These are phyloP conservation scores for Boletellus sp. DNA, from an alignment of 768 basidiomycete genomes.

Conservation along the genomic window DNA sequence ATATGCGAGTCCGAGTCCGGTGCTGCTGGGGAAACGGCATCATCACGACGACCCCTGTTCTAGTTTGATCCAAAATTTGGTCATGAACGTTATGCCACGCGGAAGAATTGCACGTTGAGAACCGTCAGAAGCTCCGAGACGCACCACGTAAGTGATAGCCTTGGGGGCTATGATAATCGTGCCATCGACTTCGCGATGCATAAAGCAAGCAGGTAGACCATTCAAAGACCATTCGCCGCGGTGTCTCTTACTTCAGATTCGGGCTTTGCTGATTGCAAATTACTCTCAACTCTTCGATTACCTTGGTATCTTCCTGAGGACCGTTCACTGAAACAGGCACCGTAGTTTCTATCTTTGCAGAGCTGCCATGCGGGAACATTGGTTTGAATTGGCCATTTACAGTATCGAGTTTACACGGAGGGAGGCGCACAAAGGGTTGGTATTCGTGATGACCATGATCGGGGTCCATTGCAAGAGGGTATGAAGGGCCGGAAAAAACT, in stretches of 20 bases:
- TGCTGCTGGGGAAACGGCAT: constrained; percentile 2
- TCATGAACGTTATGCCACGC: constrained; percentile 5
- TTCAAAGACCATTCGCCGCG: constrained; percentile 23
- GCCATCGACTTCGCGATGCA: constrained; percentile 11
- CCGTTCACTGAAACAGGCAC: constrained; percentile 14
- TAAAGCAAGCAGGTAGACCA: constrained; percentile 3
- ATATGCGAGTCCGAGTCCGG: constrained; percentile 11
- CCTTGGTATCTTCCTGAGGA: constrained; percentile 9
- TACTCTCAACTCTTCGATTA: constrained; percentile 16
- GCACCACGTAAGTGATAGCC: constrained; percentile 26
- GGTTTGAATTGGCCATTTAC: constrained; percentile 18
- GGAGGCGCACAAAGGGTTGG: constrained; percentile 8
- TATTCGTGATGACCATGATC: constrained; percentile 14
- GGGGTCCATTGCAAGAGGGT: constrained; percentile 20
- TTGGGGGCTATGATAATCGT: constrained; percentile 18
- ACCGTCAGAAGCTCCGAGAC: constrained; percentile 6
- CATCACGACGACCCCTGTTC: constrained; percentile 12
- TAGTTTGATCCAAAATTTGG: not conserved
- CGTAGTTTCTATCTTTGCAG: constrained; percentile 4
- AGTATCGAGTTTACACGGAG: constrained; percentile 5
- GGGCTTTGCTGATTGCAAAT: constrained; percentile 17
- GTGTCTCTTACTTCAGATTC: constrained; percentile 21
- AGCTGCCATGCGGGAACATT: constrained; percentile 4
- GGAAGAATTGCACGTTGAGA: constrained; percentile 12
- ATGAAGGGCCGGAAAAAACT: constrained; percentile 2